Conservation (phyloP, 2,329 filamentous ascomycete species). For the Botrytis porri region DNA sequence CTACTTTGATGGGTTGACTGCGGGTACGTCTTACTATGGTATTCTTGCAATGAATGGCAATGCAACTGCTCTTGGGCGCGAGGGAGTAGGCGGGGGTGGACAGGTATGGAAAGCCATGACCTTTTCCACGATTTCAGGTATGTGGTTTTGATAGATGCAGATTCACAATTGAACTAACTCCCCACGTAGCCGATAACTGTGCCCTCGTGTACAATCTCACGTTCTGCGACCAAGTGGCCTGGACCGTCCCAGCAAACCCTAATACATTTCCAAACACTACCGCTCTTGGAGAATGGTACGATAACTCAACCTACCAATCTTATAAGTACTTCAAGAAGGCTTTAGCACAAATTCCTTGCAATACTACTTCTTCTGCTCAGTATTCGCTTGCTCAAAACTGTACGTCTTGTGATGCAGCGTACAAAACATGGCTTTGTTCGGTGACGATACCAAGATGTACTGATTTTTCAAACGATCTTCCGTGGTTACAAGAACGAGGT, state of each 20-base stretch:
- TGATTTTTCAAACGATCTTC: constrained; percentile 63
- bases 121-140: constrained; percentile 79
- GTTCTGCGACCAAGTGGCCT: constrained; percentile 85
- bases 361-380: constrained; percentile 66
- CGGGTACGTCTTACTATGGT: constrained; percentile 67
- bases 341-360: constrained; percentile 80
- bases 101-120: constrained; percentile 67
- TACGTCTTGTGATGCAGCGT: constrained; percentile 71
- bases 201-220: constrained; percentile 81
- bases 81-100: constrained; percentile 68
- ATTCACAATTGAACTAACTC: constrained; percentile 21
- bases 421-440: constrained; percentile 93
- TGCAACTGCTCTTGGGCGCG: constrained; percentile 51
- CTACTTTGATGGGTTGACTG: constrained; percentile 72
- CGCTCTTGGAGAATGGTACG: constrained; percentile 70
- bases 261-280: constrained; percentile 57
- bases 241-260: constrained; percentile 82
- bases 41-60: constrained; percentile 64
- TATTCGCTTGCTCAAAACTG: constrained; percentile 82
- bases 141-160: constrained; percentile 30
- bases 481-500: constrained; percentile 62
- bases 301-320: constrained; percentile 65
- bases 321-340: constrained; percentile 79
- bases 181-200: constrained; percentile 67
- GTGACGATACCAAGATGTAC: constrained; percentile 90